Evolutionary conservation across 192 early-diverging fungal species (phyloP), one percentile per base, ranked within the genome.

Genomic region (Backusella psychrophila): DNA sequence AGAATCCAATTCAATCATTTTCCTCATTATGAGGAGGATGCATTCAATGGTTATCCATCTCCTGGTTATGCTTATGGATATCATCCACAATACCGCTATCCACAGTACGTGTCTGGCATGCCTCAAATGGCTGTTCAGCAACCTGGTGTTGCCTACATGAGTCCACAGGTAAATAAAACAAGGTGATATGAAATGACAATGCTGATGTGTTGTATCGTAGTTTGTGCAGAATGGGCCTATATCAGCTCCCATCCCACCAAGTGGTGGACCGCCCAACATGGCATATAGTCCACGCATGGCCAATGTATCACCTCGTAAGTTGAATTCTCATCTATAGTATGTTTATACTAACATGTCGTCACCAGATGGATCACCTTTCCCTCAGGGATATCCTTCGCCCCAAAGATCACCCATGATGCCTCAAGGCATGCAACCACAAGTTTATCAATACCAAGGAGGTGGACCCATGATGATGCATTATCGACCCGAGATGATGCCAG

Each of bases 401-500:
- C 80, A 81, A 31, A 77, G 88, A 36, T 75, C 85, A 12, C 81
- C 81, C 5, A 89, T 89, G 83, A 80, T 86, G 15, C 85, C 88
- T 0, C 73, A 84, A 17, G 87, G 87, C 9, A 87, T 87, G 70
- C 87, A 81, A 67, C 82, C 85, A 7, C 86, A 81, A 66, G 80
- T 89, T 39, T 89, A 88, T 77, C 84, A 78, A 59, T 86, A 85
- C 52, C 84, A 86, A 70, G 83, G 83, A 72, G 41, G 80, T 14
- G 75, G 77, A n/a, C 86, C 81, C 11, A 82, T 86, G 65, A 87
- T 89, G 83, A 89, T 89, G 85, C 81, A 86, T 7, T 87, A 87
- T 73, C 86, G 86, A 76, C 85, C 85, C 7, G 85, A 86, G 19
- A 85, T 86, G 53, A 82, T 89, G 77, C 74, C 80, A 53, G 82